phyloP scores from a whole-genome alignment of 2,329 filamentous ascomycete species.

The Aspergillus hiratsukae region DNA sequence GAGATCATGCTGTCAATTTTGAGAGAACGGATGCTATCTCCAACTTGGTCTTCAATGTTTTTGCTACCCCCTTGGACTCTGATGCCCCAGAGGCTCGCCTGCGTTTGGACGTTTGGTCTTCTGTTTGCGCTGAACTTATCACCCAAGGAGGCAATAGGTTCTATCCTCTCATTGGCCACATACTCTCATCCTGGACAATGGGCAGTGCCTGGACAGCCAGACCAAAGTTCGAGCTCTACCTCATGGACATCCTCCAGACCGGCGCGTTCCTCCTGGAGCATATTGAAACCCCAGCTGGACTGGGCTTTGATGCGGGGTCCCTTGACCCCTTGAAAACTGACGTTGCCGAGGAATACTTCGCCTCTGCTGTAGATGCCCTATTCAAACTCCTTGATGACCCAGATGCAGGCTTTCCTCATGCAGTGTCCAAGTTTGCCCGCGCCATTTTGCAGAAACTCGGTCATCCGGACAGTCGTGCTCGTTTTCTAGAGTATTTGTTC shows the following conservation, averaged over 20 bases:
- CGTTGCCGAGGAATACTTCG: slow-evolving; percentile 83
- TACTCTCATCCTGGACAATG: slow-evolving; percentile 81
- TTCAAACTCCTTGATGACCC: slow-evolving; percentile 85
- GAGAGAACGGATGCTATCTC: slow-evolving; percentile 84
- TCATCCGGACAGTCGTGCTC: slow-evolving; percentile 65
- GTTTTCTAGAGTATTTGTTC: slow-evolving; percentile 77
- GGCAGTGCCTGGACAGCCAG: slow-evolving; percentile 88
- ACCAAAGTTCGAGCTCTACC: slow-evolving; percentile 84
- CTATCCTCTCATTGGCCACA: slow-evolving; percentile 74
- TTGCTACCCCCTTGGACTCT: slow-evolving; percentile 77
- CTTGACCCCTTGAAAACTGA: slow-evolving; percentile 67
- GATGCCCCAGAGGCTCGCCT: slow-evolving; percentile 76
- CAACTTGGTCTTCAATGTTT: slow-evolving; percentile 80
- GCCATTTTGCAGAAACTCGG: slow-evolving; percentile 73
- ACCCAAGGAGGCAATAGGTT: slow-evolving; percentile 69
- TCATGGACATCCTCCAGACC: slow-evolving; percentile 91
- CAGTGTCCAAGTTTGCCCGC: slow-evolving; percentile 77
- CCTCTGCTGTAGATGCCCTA: slow-evolving; percentile 70
- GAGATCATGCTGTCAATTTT: slow-evolving; percentile 82
- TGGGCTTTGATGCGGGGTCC: slow-evolving; percentile 66
- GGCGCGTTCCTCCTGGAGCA: slow-evolving; percentile 87
- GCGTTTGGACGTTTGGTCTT: slow-evolving; percentile 82
- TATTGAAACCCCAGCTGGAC: slow-evolving; percentile 71
- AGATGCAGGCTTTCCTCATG: slow-evolving; percentile 81
- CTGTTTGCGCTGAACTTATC: slow-evolving; percentile 77